Evolutionary conservation across 208 protist species (phyloP).

Genomic region (Acanthamoeba quina): DNA sequence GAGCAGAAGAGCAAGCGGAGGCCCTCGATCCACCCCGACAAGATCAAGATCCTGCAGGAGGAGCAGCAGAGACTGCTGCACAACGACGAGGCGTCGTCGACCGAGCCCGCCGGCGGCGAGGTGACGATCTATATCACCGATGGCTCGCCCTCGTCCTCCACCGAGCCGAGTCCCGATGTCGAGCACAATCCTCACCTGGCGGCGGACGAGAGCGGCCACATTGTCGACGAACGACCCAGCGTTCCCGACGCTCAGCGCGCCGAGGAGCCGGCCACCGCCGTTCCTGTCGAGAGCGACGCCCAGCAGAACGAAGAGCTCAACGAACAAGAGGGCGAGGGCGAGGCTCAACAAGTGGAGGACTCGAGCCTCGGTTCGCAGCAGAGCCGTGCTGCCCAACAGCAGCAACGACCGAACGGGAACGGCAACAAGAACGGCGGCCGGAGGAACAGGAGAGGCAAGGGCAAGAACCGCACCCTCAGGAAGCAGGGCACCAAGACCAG

Average conservation of each 20-base stretch:
- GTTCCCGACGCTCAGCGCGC: neutral
- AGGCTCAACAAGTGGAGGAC: neutral
- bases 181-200: neutral
- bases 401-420: neutral
- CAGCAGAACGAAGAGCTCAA: neutral
- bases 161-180: neutral
- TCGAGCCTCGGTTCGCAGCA: neutral
- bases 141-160: neutral
- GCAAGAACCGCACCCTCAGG: slow-evolving; percentile 25
- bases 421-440: neutral
- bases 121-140: slow-evolving; percentile 33
- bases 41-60: slow-evolving; percentile 46
- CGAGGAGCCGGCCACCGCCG: neutral
- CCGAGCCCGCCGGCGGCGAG: neutral
- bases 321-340: neutral
- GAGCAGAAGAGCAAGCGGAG: neutral
- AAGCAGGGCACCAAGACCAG: slow-evolving; percentile 35
- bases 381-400: neutral
- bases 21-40: slow-evolving; percentile 40
- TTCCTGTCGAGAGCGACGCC: neutral
- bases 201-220: neutral
- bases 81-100: neutral
- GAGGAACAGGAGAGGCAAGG: neutral
- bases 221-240: neutral
- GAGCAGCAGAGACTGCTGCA: neutral